phyloP scores from a whole-genome alignment of 2,329 filamentous ascomycete species.

The Fusarium poae region DNA sequence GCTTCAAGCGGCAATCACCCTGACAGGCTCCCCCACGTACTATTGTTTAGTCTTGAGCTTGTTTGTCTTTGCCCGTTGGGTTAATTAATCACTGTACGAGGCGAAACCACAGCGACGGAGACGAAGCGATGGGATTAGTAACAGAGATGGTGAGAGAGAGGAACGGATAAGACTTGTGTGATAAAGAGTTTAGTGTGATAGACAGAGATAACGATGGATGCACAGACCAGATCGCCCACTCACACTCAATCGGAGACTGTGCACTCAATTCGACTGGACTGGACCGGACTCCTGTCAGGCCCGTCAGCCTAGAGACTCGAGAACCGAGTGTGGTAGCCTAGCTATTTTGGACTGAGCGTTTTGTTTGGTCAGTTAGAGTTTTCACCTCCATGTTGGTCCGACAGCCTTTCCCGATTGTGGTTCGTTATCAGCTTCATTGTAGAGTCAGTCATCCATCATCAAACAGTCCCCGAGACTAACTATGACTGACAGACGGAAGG shows the following conservation, averaged over 20 bases:
- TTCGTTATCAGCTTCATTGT: constrained; percentile 1
- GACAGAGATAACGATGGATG: constrained; percentile 35
- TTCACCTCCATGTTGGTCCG: constrained; percentile 18
- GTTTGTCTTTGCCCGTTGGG: neutral
- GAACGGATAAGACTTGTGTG: constrained; percentile 26
- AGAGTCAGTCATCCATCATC: neutral
- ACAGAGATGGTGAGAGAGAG: constrained; percentile 9
- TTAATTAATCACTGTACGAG: constrained; percentile 1
- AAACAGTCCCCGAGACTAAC: neutral
- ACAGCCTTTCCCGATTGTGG: neutral
- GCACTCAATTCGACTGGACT: neutral
- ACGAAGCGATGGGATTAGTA: constrained; percentile 7
- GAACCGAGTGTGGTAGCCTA: neutral
- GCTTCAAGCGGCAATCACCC: neutral
- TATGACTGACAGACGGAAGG: neutral
- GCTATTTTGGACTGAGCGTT: constrained; percentile 24
- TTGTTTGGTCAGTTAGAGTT: constrained; percentile 33
- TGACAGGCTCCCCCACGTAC: constrained; percentile 3
- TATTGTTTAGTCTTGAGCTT: constrained; percentile 10
- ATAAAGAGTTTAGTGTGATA: constrained; percentile 8
- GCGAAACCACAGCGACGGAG: neutral
- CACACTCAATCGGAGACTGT: constrained; percentile 14
- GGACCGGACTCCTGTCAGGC: constrained; percentile 2
- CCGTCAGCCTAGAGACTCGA: neutral
- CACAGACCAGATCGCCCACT: constrained; percentile 41